phyloP scores from a whole-genome alignment of 2,329 filamentous ascomycete genomes.

The Claviceps monticola region DNA sequence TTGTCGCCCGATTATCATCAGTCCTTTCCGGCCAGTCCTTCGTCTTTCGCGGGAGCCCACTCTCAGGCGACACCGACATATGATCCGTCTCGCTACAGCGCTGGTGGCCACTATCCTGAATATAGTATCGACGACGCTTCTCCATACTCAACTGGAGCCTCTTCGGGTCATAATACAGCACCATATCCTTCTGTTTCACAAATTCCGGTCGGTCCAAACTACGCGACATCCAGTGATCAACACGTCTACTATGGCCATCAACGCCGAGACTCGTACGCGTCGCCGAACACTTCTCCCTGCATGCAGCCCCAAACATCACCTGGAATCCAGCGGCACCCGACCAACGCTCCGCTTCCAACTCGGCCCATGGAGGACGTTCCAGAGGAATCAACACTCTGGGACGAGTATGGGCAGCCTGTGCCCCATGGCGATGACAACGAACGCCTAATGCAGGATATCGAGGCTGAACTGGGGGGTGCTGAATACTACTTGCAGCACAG shows the following conservation, averaged over 20 bases:
- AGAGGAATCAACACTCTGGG: conserved; percentile 29
- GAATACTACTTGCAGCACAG: conserved; percentile 19
- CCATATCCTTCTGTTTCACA: conserved; percentile 39
- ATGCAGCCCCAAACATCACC: conserved; percentile 27
- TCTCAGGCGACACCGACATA: conserved; percentile 19
- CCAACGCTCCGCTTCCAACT: conserved; percentile 44
- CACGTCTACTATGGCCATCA: conserved; percentile 29
- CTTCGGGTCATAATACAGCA: conserved; percentile 16
- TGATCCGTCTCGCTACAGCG: conserved; percentile 21
- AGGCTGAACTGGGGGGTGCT: conserved; percentile 33
- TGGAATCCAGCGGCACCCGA: conserved; percentile 42
- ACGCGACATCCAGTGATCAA: conserved; percentile 31
- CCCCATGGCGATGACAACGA: conserved; percentile 18
- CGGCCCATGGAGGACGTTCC: conserved; percentile 32
- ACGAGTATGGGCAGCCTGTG: conserved; percentile 19
- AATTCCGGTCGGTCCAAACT: conserved; percentile 39
- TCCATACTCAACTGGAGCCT: conserved; percentile 18
- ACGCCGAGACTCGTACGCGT: conserved; percentile 36
- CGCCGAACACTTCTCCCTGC: conserved; percentile 31
- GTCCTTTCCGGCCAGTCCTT: conserved; percentile 22
- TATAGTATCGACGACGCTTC: conserved; percentile 14
- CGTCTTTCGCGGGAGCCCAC: conserved; percentile 13
- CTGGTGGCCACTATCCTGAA: conserved; percentile 16
- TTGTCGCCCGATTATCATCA: conserved; percentile 27
- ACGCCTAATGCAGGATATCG: conserved; percentile 43